Conservation (phyloP, 495 filamentous ascomycete species). For the Penicillium chermesinum region DNA sequence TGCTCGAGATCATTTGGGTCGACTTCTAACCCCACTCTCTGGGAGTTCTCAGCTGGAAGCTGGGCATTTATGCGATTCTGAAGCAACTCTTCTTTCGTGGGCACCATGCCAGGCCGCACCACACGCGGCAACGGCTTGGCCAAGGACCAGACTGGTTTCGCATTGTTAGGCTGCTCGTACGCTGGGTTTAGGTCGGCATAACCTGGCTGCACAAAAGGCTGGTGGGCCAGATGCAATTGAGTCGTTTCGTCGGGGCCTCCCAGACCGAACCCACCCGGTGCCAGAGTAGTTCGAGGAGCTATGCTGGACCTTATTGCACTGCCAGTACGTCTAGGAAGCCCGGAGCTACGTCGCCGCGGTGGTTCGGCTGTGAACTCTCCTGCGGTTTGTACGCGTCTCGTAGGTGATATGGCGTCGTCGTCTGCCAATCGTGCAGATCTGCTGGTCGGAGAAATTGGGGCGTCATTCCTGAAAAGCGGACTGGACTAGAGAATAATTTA, state of each 20-base stretch:
- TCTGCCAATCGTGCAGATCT: background rate
- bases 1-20: conserved; percentile 37
- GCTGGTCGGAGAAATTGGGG: conserved; percentile 9
- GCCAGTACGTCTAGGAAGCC: conserved; percentile 13
- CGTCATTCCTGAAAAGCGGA: background rate
- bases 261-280: conserved; percentile 34
- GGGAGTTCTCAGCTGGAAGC: conserved; percentile 32
- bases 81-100: conserved; percentile 34
- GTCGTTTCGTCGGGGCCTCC: conserved; percentile 35
- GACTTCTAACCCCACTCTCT: conserved; percentile 31
- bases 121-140: conserved; percentile 47
- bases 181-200: conserved; percentile 44
- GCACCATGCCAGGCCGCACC: conserved; percentile 42
- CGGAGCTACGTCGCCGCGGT: conserved; percentile 24
- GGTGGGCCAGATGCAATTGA: conserved; percentile 30
- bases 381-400: conserved; percentile 1
- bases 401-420: conserved; percentile 14
- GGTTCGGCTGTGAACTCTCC: conserved; percentile 3
- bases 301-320: conserved; percentile 21
- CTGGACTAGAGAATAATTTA: background rate
- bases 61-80: conserved; percentile 25
- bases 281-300: conserved; percentile 25
- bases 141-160: conserved; percentile 46
- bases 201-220: conserved; percentile 40
- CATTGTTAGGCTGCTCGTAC: conserved; percentile 36